Evolutionary conservation across 345 rosid genomes (phyloP).

Genomic region (Melaleuca alternifolia): DNA sequence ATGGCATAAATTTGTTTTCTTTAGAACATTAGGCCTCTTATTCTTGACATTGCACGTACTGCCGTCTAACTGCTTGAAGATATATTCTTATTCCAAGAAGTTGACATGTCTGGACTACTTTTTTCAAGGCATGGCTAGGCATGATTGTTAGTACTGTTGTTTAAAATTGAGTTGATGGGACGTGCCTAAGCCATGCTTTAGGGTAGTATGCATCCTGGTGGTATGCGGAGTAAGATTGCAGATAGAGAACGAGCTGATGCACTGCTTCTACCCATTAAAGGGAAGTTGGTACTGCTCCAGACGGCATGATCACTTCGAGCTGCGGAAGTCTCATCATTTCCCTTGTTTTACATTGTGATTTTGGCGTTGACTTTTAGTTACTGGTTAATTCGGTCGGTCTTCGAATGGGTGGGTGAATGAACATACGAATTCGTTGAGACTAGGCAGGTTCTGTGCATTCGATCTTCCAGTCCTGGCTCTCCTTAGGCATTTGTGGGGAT

Average conservation of each 20-base stretch:
- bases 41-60: background rate
- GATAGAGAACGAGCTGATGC: background rate
- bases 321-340: background rate
- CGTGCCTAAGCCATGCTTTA: background rate
- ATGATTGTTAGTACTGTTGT: background rate
- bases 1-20: background rate
- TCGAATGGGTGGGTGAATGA: background rate
- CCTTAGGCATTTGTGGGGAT: background rate
- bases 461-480: background rate
- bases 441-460: background rate
- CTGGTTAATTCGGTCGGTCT: background rate
- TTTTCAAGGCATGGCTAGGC: background rate
- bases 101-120: background rate
- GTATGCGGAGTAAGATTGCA: background rate
- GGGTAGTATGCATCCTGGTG: background rate
- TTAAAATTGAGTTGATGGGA: background rate
- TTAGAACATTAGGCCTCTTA: background rate
- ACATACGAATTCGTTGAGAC: background rate
- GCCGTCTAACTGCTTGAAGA: background rate
- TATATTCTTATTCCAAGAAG: background rate
- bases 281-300: background rate
- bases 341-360: background rate
- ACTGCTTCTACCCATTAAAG: background rate
- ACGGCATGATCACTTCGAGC: background rate
- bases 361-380: background rate